Evolutionary conservation across 2,329 filamentous ascomycete genomes (phyloP), one percentile per base, ranked within the genome.

Genomic region (Colletotrichum melonis): DNA sequence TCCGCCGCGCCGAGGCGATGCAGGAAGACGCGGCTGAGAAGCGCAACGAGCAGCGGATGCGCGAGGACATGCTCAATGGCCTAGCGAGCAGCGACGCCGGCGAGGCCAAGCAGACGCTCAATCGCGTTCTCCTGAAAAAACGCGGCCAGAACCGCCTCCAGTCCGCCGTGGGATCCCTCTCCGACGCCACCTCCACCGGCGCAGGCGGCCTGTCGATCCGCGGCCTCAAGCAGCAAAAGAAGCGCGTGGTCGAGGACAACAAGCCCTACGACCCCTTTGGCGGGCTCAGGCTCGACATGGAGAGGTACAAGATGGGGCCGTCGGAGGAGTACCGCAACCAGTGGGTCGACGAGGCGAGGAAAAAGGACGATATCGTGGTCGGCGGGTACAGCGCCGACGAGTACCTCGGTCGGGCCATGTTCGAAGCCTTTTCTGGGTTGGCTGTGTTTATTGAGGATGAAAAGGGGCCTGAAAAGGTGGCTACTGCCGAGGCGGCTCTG

Each of bases 181-280:
- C 87, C 11, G 77, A 77, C 6, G 78, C 78, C n/a, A 76, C 80
- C 2, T 72, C 78, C 19, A 76, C 80, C 3, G 72, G 75, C 63
- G 76, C 75, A 68, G 58, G 65, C 46, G 79, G 84, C 14, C 82
- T 92, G 38, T 91, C 92, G 2, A 95, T 98, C 82, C 93, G 94
- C 77, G 96, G 96, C 1, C 88, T 98, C 71, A 95, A 94, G 82
- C 92, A 89, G 78, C 88, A 87, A 81, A n/a, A 79, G 79, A 16
- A 79, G 76, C 62, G 74, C 69, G 54, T 62, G 2, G 88, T 90
- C 1, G 89, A 89, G 46, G 89, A 89, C 6, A 91, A 95, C 78
- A 91, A 92, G 71, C 92, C 94, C 0, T 98, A 97, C 84, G 95
- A 98, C 84, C 93, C 96, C 0, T 98, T 97, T 80, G 95, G 91